Evolutionary conservation across 768 basidiomycete genomes (phyloP).

Genomic region (Boletales sp.): DNA sequence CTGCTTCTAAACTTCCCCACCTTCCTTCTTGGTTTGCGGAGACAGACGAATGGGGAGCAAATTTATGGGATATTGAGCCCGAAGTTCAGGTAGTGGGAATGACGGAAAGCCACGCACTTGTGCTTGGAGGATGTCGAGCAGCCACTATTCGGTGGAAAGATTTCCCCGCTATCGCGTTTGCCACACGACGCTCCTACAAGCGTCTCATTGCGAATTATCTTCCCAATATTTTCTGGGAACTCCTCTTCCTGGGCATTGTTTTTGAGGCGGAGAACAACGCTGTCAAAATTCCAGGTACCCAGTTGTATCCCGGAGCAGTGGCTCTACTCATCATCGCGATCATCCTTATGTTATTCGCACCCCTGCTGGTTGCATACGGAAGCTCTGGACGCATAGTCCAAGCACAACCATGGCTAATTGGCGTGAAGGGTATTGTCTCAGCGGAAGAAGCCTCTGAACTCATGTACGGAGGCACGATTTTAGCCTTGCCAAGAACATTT

Average conservation of each 20-base stretch:
- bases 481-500: conserved; percentile 3
- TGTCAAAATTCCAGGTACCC: too few species aligned
- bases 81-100: conserved; percentile 17
- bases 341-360: conserved; percentile 13
- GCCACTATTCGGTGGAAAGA: conserved; percentile 21
- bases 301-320: not conserved
- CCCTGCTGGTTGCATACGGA: conserved; percentile 11
- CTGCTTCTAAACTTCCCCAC: too few species aligned
- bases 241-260: not conserved
- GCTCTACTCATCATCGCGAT: not conserved
- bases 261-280: too few species aligned
- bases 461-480: conserved; percentile 13
- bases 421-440: conserved; percentile 25
- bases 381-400: conserved; percentile 13
- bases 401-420: conserved; percentile 21
- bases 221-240: conserved; percentile 4
- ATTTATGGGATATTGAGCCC: conserved; percentile 20
- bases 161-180: conserved; percentile 19
- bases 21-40: conserved; percentile 19
- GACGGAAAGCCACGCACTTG: conserved; percentile 11
- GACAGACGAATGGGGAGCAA: conserved; percentile 12
- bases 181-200: conserved; percentile 8
- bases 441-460: conserved; percentile 14
- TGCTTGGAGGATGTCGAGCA: conserved; percentile 24
- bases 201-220: conserved; percentile 4